These are phyloP conservation scores for Spergularia azorica DNA, from an alignment of 179 eudicot species.

Conservation along the genomic window DNA sequence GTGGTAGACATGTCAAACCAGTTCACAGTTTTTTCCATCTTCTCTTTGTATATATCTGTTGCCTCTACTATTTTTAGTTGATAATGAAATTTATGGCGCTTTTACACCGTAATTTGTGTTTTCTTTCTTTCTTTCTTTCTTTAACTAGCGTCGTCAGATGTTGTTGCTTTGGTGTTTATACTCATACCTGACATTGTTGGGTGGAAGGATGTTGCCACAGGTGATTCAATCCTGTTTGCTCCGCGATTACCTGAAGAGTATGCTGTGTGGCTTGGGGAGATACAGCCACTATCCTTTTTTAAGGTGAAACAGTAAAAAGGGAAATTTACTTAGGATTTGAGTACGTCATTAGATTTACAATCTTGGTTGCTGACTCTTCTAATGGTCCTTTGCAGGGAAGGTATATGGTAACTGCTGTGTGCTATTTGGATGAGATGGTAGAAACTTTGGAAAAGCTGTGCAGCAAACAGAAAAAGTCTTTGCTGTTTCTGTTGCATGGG, in stretches of 20 bases:
- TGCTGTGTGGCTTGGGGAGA: slow-evolving; percentile 96
- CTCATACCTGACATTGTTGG: slow-evolving; percentile 18
- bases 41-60: no score
- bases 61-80: no score
- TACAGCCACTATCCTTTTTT: slow-evolving; percentile 59
- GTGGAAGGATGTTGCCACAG: slow-evolving; percentile 73
- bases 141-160: neutral
- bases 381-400: slow-evolving; percentile 59
- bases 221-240: slow-evolving; percentile 78
- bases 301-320: slow-evolving; percentile 45
- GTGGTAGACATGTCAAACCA: no score
- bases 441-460: slow-evolving; percentile 49
- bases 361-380: slow-evolving; percentile 26
- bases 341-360: neutral
- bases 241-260: slow-evolving; percentile 85
- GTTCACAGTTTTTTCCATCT: no score
- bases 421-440: slow-evolving; percentile 75
- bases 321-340: slow-evolving; percentile 3
- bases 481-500: slow-evolving; percentile 85
- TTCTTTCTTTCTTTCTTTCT: no score
- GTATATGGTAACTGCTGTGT: slow-evolving; percentile 63
- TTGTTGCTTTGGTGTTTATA: slow-evolving; percentile 6
- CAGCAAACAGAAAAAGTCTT: slow-evolving; percentile 59
- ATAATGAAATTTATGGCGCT: no score
- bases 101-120: no score